Base-by-base conservation (phyloP, 306 rosid species). In the Senna tora region DNA sequence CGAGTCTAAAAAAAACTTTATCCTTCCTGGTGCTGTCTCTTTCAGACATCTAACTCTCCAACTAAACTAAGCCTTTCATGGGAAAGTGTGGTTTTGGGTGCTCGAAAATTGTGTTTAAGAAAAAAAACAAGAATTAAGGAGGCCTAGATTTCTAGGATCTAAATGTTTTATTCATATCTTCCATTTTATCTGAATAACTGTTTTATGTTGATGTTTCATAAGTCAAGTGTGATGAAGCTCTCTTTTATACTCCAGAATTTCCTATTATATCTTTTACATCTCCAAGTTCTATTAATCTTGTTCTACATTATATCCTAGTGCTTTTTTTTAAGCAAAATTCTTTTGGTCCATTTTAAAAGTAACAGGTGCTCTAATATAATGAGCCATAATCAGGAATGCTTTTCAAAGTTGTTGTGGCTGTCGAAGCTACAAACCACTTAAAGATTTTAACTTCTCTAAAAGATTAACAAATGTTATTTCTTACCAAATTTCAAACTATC, bases 251-350 rank as follows among this genome's bases (percentile, higher is more conserved):
- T 69, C 7, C 17, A 15, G 13, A 30, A 13, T 39, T 69, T 12
- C 55, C 39, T 47, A 28, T 57, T 38, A 9, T 41, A 22, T 58
- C n/a, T 76, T 72, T 54, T 54, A 66, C 46, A 55, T 71, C 47
- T n/a, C n/a, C n/a, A n/a, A n/a, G n/a, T n/a, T n/a, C n/a, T n/a
- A n/a, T n/a, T n/a, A n/a, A 55, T 3, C 33, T n/a, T 17, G 50
- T 67, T 71, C 36, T 61, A 17, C 63, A 13, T 13, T 46, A 45
- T 66, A 15, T 30, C 17, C n/a, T n/a, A n/a, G n/a, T n/a, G n/a
- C n/a, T n/a, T n/a, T 10, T 46, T 60, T 9, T 60, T 36, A 4
- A 36, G 45, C 46, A 21, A 60, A 38, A 61, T 7, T 36, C 67
- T 16, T 60, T 22, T 12, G 17, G 15, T 60, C 15, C 25, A 16